Evolutionary conservation across 257 asterid species (phyloP), one percentile per base, ranked within the genome.

Genomic region (Salvia splendens): DNA sequence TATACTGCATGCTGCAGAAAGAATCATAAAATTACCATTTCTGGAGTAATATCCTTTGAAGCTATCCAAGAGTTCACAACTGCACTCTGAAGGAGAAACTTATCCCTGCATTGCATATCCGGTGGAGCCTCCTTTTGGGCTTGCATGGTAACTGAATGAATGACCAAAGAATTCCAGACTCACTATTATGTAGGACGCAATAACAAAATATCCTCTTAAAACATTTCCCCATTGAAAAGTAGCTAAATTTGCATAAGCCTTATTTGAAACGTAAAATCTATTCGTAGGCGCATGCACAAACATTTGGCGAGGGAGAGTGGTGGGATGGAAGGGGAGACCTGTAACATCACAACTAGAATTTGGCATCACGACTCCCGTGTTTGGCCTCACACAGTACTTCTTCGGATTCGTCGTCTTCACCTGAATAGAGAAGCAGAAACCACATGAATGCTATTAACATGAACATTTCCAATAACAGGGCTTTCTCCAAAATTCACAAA

Each of bases 41-140:
- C 94, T 10, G 93, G 87, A 70, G 83, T 84, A 75, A 88, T 75
- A 71, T 88, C 94, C 70, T 84, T 84, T 1, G 86, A 35, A 1
- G 89, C 40, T 15, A 57, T 47, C 30, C 83, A 91, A 61, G 89
- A 68, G 58, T 40, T 60, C 55, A 79, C 82, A 41, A 86, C 83
- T 61, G 80, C 96, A 41, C 94, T 86, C 78, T 88, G 96, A 47
- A 88, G 83, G 59, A 88, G 86, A 79, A 88, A 88, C 64, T 86
- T 88, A 76, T 88, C 96, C 77, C 80, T 82, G 82, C 96, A 86
- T 77, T 84, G 86, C 87, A 88, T 77, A 51, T 86, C 96, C 0
- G 85, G 69, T 5, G 96, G 96, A 74, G 87, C 82, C 81, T 86
- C 96, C 67, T 74, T 84, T 74, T 88, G 96, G 59, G 96, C 89